A percentile compares a stretch with the other conserved stretches of the same genome.
Evolutionary conservation across 768 basidiomycete genomes (phyloP).

Genomic region (Cystofilobasidium macerans): DNA sequence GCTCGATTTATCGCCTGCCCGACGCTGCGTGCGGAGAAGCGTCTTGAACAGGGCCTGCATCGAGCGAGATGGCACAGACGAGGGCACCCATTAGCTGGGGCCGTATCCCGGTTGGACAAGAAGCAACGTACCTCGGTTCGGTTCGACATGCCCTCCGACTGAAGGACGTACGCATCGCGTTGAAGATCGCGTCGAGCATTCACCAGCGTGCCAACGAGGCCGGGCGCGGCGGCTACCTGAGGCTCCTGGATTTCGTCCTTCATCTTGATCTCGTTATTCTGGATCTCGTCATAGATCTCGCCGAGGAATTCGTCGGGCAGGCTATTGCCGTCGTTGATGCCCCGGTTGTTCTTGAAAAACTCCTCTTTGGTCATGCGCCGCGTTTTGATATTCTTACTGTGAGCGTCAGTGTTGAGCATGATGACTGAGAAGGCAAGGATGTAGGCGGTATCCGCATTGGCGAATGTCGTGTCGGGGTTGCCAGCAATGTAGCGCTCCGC

Average conservation of each 20-base stretch:
- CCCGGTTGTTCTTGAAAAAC: slow-evolving; percentile 89
- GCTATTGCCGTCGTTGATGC: slow-evolving; percentile 83
- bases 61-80: background rate
- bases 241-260: slow-evolving; percentile 77
- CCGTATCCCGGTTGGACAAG: background rate
- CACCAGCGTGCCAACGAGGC: slow-evolving; percentile 68
- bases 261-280: slow-evolving; percentile 89
- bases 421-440: slow-evolving; percentile 91
- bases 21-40: slow-evolving; percentile 83
- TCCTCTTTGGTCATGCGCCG: slow-evolving; percentile 79
- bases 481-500: slow-evolving; percentile 90
- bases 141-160: slow-evolving; percentile 89
- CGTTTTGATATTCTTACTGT: slow-evolving; percentile 85
- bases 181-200: slow-evolving; percentile 89
- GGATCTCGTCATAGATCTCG: slow-evolving; percentile 80
- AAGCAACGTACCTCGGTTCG: slow-evolving; percentile 69
- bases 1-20: slow-evolving; percentile 46
- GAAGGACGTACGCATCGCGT: slow-evolving; percentile 87
- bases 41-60: slow-evolving; percentile 76
- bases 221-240: slow-evolving; percentile 45
- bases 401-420: slow-evolving; percentile 92
- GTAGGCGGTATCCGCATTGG: slow-evolving; percentile 92
- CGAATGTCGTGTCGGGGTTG: slow-evolving; percentile 72
- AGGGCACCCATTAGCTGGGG: background rate
- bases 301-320: slow-evolving; percentile 74